Conservation (phyloP, 2,329 filamentous ascomycete species). For the Fusarium sp. region DNA sequence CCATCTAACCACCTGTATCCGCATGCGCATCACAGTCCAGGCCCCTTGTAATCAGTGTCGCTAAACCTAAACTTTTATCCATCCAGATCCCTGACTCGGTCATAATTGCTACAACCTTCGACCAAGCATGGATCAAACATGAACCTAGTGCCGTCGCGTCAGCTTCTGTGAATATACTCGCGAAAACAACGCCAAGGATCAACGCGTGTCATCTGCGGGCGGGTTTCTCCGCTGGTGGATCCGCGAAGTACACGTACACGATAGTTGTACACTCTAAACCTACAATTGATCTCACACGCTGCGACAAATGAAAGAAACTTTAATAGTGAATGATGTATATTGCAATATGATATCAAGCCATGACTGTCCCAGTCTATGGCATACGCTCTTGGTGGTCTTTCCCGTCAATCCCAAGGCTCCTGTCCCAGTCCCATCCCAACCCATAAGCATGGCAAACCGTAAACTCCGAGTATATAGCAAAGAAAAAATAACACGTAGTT, state of each 20-base stretch:
- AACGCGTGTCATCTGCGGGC: constrained; percentile 11
- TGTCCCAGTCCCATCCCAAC: constrained; percentile 35
- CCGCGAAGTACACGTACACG: neutral
- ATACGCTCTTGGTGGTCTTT: constrained; percentile 35
- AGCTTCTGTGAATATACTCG: neutral
- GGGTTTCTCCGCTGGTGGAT: neutral
- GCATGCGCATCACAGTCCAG: neutral
- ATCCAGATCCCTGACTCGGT: neutral
- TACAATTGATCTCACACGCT: neutral
- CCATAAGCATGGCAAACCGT: constrained; percentile 43
- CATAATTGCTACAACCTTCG: neutral
- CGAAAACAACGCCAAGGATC: constrained; percentile 18
- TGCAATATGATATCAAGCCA: constrained; percentile 38
- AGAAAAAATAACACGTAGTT: constrained; percentile 13
- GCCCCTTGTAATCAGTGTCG: neutral
- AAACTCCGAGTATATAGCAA: constrained; percentile 40
- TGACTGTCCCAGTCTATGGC: constrained; percentile 39
- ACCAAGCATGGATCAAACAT: neutral
- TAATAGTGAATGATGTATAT: constrained; percentile 17
- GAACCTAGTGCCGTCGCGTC: constrained; percentile 9
- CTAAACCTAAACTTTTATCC: neutral
- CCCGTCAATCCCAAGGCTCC: constrained; percentile 35
- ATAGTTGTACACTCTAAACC: neutral
- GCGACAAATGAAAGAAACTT: neutral
- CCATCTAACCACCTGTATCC: neutral